These are phyloP conservation scores for Rhodotorula mucilaginosa DNA, from an alignment of 1,284 basidiomycete genomes.

Conservation along the genomic window DNA sequence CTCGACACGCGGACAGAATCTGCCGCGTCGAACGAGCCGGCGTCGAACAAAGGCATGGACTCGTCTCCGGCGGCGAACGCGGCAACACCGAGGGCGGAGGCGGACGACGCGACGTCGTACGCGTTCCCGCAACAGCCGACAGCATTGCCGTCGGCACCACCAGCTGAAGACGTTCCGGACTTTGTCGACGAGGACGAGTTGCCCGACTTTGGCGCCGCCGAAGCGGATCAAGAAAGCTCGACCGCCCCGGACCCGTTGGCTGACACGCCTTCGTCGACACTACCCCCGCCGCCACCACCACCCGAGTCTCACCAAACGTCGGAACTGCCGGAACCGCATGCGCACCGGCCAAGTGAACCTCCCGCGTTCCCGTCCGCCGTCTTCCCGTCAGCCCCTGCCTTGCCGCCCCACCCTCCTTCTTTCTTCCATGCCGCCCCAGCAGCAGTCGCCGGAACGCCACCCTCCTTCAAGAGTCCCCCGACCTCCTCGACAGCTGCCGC, in stretches of 20 bases:
- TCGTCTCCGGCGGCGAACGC: background rate
- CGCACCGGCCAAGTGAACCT: constrained; percentile 8
- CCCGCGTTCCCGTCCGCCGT: constrained; percentile 25
- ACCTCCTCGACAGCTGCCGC: background rate
- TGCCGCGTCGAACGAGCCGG: background rate
- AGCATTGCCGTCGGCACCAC: constrained; percentile 5
- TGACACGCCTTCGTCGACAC: background rate
- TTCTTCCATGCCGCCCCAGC: constrained; percentile 2
- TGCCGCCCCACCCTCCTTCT: constrained; percentile 11
- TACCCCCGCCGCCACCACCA: background rate
- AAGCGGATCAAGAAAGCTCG: background rate
- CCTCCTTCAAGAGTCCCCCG: background rate
- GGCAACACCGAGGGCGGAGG: background rate
- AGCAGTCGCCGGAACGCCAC: background rate
- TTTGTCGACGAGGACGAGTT: background rate
- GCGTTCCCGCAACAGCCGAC: constrained; percentile 33
- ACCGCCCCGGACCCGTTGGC: constrained; percentile 5
- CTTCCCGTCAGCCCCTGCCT: constrained; percentile 23
- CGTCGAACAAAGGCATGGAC: background rate
- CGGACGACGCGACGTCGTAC: constrained; percentile 8
- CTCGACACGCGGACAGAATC: constrained; percentile 14
- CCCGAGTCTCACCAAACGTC: constrained; percentile 33
- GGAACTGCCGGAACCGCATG: constrained; percentile 18
- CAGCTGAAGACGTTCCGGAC: constrained; percentile 5
- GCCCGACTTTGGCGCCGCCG: background rate